Conservation (phyloP, 1,284 basidiomycete species). For the Cutaneotrichosporon cavernicola region DNA sequence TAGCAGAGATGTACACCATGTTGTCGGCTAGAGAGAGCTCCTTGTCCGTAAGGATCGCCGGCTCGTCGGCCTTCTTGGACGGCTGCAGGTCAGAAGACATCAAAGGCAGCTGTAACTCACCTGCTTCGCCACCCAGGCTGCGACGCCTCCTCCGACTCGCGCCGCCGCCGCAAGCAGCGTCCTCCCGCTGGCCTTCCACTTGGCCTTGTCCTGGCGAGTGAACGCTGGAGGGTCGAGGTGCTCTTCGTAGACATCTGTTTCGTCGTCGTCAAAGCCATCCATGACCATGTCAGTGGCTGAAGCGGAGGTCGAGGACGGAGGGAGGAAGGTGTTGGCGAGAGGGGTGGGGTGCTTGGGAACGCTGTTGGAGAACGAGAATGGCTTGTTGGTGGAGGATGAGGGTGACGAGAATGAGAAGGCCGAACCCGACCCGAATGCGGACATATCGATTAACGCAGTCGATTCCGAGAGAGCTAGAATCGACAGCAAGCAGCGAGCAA, state of each 20-base stretch:
- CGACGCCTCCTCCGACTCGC: slow-evolving; percentile 42
- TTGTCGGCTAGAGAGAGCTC: slow-evolving; percentile 31
- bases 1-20: slow-evolving; percentile 33
- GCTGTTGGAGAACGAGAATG: slow-evolving; percentile 15
- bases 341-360: slow-evolving; percentile 24
- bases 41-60: slow-evolving; percentile 21
- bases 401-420: slow-evolving; percentile 13
- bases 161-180: slow-evolving; percentile 32
- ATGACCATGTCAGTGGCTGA: slow-evolving; percentile 5
- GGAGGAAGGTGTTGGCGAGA: slow-evolving; percentile 23
- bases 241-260: slow-evolving; percentile 8
- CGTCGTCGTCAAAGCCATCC: slow-evolving; percentile 13
- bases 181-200: slow-evolving; percentile 41
- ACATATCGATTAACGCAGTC: slow-evolving; percentile 3
- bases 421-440: slow-evolving; percentile 13
- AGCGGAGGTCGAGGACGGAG: background rate
- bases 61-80: slow-evolving; percentile 30
- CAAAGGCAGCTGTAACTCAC: slow-evolving; percentile 20
- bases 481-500: background rate
- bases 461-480: background rate
- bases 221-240: slow-evolving; percentile 41
- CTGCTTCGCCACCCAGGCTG: slow-evolving; percentile 36
- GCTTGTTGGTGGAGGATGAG: slow-evolving; percentile 12
- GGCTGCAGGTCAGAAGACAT: slow-evolving; percentile 27
- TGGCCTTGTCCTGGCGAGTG: slow-evolving; percentile 29